Evolutionary conservation across 176 grass and related monocot species (phyloP).

Genomic region (Pontederia crassipes): DNA sequence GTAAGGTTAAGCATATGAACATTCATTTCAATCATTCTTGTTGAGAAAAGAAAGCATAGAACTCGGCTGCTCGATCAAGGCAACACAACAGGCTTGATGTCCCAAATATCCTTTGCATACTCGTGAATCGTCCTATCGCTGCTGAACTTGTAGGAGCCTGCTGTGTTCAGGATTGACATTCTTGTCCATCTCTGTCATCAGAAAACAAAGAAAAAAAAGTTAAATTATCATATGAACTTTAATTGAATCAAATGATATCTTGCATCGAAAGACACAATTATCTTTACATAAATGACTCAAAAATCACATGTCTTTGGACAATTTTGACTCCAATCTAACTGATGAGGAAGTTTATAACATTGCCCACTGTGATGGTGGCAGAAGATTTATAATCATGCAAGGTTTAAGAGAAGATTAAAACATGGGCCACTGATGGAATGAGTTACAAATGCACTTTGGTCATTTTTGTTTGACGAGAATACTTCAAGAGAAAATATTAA

Average conservation of each 20-base stretch:
- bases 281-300: not conserved
- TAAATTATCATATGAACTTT: too few relatives aligned
- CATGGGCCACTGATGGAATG: too few relatives aligned
- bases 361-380: too few relatives aligned
- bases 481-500: too few relatives aligned
- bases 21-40: not conserved
- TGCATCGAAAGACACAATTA: not conserved
- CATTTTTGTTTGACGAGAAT: too few relatives aligned
- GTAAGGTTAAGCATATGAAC: not conserved
- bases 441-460: too few relatives aligned
- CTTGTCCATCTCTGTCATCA: constrained; percentile 66
- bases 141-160: constrained; percentile 76
- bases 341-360: too few relatives aligned
- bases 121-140: constrained; percentile 89
- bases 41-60: not conserved
- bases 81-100: constrained; percentile 46
- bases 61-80: constrained; percentile 6
- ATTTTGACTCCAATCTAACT: too few relatives aligned
- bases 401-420: too few relatives aligned
- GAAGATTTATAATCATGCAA: too few relatives aligned
- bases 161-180: constrained; percentile 92
- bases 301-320: not conserved
- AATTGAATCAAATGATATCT: too few relatives aligned
- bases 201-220: not conserved
- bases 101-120: constrained; percentile 89